Evolutionary conservation across 495 filamentous ascomycete genomes (phyloP), one percentile per base, ranked within the genome.

Genomic region (Mytilinidion resinicola): DNA sequence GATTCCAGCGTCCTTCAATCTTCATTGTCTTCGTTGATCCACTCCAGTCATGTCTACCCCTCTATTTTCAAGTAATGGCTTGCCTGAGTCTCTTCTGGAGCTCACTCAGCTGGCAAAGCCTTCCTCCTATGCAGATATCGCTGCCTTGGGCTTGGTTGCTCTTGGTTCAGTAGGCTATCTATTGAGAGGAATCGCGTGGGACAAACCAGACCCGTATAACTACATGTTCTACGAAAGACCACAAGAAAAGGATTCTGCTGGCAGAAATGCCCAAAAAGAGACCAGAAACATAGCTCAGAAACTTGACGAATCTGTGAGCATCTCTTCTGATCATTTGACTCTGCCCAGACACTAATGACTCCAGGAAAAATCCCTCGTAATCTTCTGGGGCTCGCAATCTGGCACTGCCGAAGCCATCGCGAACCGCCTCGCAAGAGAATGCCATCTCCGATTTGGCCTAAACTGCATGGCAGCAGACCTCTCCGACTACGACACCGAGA

Each of bases 381-480:
- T 82, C 9, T 78, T 82, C 62, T 83, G 76, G 75, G 79, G 77
- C 49, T 81, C 78, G 0, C 79, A 83, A 67, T 80, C 78, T 14
- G 79, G 80, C 10, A 82, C 77, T 0, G 77, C 78, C 0, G 79
- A 82, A 58, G 70, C 70, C 0, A 74, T 80, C 55, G 78, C 78
- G 12, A 65, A 75, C 48, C 68, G 72, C 7, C 67, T 83, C 14
- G 74, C 70, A 0, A 66, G 74, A 50, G 79, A 82, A 25, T 74
- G 76, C 42, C 64, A 66, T 4, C 54, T 68, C 15, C 70, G 74
- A 8, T 79, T 79, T 61, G 73, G 74, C 4, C 60, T 77, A n/a
- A 61, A 70, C 17, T 65, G 66, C 9, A 64, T 83, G 49, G 69
- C 69, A 0, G 74, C 76, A 9, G 80, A 83, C 53, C 65, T 81